A percentile compares a stretch with the other conserved stretches of the same genome.
phyloP scores from a whole-genome alignment of 495 filamentous ascomycete genomes.

The Paragyromitra xinjiangensis region DNA sequence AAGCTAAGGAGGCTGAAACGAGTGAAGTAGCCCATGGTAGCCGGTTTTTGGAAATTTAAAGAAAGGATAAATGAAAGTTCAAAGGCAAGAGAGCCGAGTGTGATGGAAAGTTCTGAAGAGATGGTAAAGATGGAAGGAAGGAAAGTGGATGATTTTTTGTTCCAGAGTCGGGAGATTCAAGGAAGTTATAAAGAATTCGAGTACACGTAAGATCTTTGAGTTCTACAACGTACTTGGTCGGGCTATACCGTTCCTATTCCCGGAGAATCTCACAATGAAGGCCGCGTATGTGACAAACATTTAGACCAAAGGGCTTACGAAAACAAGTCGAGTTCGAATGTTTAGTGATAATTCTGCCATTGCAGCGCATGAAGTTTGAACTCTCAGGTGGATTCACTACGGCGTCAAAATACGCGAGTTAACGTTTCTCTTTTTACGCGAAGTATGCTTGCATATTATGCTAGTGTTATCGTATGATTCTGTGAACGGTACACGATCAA shows the following conservation, averaged over 20 bases:
- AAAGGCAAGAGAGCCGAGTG: slow-evolving; percentile 19
- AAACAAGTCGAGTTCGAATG: not conserved
- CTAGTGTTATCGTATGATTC: not conserved
- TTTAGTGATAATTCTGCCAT: not conserved
- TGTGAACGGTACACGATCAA: not conserved
- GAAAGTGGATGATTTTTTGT: slow-evolving; percentile 14
- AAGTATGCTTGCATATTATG: not conserved
- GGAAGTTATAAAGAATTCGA: slow-evolving; percentile 12
- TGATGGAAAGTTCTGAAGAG: not conserved
- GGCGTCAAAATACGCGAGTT: not conserved
- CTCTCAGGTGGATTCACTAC: not conserved
- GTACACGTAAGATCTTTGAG: not conserved
- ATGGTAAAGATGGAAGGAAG: not conserved
- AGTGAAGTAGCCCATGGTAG: slow-evolving; percentile 40
- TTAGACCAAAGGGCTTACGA: not conserved
- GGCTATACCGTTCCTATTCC: not conserved
- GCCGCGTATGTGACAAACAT: not conserved
- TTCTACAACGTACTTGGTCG: not conserved
- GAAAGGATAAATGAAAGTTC: slow-evolving; percentile 9
- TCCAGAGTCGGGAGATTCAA: slow-evolving; percentile 4
- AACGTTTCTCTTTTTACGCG: not conserved
- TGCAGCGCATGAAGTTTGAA: not conserved
- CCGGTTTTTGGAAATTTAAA: slow-evolving; percentile 7
- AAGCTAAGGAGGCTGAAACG: slow-evolving; percentile 17
- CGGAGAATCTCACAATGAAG: not conserved